Base-by-base conservation (phyloP, 1,284 basidiomycete genomes). In the Rhodofomes roseus region DNA sequence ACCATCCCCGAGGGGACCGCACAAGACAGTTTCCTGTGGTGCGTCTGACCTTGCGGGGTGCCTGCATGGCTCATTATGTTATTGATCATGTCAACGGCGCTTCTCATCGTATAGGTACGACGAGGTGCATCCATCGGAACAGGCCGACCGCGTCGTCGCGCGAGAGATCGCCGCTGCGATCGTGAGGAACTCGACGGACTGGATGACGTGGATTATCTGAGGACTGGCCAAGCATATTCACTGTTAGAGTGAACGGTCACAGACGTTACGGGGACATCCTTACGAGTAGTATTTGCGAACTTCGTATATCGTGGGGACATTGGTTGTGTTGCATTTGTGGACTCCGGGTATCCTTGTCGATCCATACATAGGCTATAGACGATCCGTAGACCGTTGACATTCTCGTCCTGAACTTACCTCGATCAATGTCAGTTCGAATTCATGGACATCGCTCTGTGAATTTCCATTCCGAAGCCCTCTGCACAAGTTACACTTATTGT, bases 121-220 rank as follows among this genome's bases (percentile, higher is more conserved):
- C 64, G 83, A 84, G 64, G 70, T 84, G 40, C 82, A 85, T 63
- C 82, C 82, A 5, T 81, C 80, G 23, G 81, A 84, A 60, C 82
- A 85, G 63, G 75, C 79, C 1, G 77, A 82, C 62, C 71, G 82
- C n/a, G 74, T 82, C 40, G 76, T 85, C 2, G 82, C 81, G 0
- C 71, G 77, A 55, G 77, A 83, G 59, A 76, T 84, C 31, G 74
- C 80, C 1, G 68, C 75, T 27, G 75, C 76, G 4, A 76, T 83
- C 36, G 65, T 75, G 58, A 77, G 79, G 27, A 72, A 74, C 43
- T 64, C 67, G 11, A 81, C 74, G 61, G 66, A 71, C 50, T 84
- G 77, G 77, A 74, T 77, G 12, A 81, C 75, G 12, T 83, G 81
- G 82, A 65, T 83, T 59, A 79, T 75, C 59, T 81, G 50, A 64